Percentiles rank a stretch among this genome's conserved stretches.
These are phyloP conservation scores for Microbotryum intermedium DNA, from an alignment of 1,284 basidiomycete genomes.

Conservation along the genomic window DNA sequence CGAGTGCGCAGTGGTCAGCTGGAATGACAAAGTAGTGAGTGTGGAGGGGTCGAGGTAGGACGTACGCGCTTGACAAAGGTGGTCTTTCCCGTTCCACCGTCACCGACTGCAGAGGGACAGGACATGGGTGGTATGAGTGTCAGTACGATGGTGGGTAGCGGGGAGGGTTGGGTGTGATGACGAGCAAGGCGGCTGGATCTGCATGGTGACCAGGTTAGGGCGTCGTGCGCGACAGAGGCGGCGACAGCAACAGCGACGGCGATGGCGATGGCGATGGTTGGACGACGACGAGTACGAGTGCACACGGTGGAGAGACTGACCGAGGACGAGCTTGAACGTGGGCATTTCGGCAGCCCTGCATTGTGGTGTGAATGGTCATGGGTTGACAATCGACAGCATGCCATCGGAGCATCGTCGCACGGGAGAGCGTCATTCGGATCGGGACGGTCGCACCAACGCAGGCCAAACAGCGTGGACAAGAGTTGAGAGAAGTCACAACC, in stretches of 20 bases:
- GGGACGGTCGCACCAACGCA: too few relatives aligned
- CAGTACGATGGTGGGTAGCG: background rate
- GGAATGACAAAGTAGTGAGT: rapidly evolving
- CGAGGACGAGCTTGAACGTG: slow-evolving; percentile 98
- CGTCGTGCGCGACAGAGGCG: slow-evolving; percentile 19
- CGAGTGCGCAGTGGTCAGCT: slow-evolving; percentile 23
- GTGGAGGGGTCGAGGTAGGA: background rate
- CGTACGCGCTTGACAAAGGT: slow-evolving; percentile 84
- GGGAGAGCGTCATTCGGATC: too few relatives aligned
- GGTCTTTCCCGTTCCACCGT: slow-evolving; percentile 49
- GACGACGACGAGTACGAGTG: background rate
- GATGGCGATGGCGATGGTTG: background rate
- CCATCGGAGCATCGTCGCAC: too few relatives aligned
- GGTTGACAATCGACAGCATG: too few relatives aligned
- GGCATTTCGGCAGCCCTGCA: slow-evolving; percentile 51
- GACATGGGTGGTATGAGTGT: background rate
- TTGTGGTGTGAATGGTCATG: too few relatives aligned
- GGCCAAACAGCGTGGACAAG: too few relatives aligned
- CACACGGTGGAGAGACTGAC: slow-evolving; percentile 47
- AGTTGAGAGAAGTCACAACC: too few relatives aligned
- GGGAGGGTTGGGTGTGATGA: background rate
- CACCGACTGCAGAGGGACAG: slow-evolving; percentile 44
- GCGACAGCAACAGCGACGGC: background rate
- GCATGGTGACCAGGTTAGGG: slow-evolving; percentile 39
- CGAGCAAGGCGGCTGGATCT: background rate